Conservation (phyloP, 192 early-diverging fungal genomes). For the Geosiphon pyriformis region DNA sequence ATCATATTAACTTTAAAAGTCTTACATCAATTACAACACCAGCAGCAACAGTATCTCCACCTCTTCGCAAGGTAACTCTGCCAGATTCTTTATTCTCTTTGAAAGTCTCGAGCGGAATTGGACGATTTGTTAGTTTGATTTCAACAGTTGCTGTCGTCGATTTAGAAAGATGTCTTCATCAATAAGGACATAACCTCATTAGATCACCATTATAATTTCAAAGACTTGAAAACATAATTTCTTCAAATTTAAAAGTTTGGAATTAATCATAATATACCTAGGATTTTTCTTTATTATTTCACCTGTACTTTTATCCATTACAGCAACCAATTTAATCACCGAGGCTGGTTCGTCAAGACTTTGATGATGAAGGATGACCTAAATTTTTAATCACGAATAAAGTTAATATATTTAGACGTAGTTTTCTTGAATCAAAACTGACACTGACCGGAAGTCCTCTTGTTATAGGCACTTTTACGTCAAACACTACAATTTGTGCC, state of each 20-base stretch:
- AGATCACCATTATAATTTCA: neutral
- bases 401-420: constrained; percentile 9
- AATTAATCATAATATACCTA: constrained; percentile 31
- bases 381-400: constrained; percentile 1
- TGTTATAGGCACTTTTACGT: constrained; percentile 86
- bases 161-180: constrained; percentile 41
- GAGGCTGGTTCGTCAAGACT: constrained; percentile 74
- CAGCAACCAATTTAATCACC: constrained; percentile 69
- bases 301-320: constrained; percentile 76
- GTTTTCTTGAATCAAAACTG: neutral
- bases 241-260: neutral
- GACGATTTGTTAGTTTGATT: constrained; percentile 59
- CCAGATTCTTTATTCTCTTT: constrained; percentile 85
- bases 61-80: constrained; percentile 79
- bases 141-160: constrained; percentile 76
- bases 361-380: constrained; percentile 81
- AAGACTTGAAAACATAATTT: neutral
- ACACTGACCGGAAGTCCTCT: constrained; percentile 77
- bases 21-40: constrained; percentile 64
- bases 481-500: constrained; percentile 92
- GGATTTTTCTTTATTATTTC: constrained; percentile 85
- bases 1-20: too few species aligned
- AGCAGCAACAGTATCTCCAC: constrained; percentile 82
- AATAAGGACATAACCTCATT: neutral
- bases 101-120: constrained; percentile 83